Evolutionary conservation across 352 stramenopile species (phyloP).

Genomic region (Plasmopara halstedii): DNA sequence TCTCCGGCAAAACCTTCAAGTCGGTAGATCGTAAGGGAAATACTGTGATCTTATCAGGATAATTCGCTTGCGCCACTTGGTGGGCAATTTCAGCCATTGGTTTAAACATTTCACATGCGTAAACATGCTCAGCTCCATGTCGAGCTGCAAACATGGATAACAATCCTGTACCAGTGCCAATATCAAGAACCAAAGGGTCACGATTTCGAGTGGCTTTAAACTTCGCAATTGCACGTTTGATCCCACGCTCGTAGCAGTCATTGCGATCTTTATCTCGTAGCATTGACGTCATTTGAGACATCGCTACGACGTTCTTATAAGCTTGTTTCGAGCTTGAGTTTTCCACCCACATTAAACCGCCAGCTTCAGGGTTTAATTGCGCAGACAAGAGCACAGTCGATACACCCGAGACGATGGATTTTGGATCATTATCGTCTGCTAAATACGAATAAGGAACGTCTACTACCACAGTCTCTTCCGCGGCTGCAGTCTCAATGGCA

Average conservation of each 20-base stretch:
- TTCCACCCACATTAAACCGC: constrained; percentile 78
- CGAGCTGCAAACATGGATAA: constrained; percentile 84
- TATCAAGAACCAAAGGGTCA: constrained; percentile 67
- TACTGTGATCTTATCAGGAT: constrained; percentile 67
- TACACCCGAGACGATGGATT: constrained; percentile 43
- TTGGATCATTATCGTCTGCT: constrained; percentile 51
- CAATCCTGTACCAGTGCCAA: constrained; percentile 71
- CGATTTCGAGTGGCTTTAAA: constrained; percentile 40
- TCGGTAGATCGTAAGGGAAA: constrained; percentile 71
- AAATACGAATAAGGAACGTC: constrained; percentile 77
- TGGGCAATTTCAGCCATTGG: constrained; percentile 78
- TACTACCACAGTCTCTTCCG: constrained; percentile 75
- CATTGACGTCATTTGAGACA: constrained; percentile 88
- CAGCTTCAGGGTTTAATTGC: constrained; percentile 63
- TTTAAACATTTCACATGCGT: constrained; percentile 89
- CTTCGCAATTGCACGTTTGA: constrained; percentile 44
- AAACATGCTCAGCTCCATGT: constrained; percentile 84
- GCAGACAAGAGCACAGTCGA: constrained; percentile 64
- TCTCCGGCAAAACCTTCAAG: constrained; percentile 29
- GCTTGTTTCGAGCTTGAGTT: constrained; percentile 43
- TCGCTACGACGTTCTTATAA: constrained; percentile 79
- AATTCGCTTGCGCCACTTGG: constrained; percentile 60
- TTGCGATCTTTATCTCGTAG: constrained; percentile 72
- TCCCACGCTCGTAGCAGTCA: constrained; percentile 66
- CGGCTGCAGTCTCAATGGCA: constrained; percentile 63